Base-by-base conservation (phyloP, 78 protist genomes). In the Dictyostelium capitatum region DNA sequence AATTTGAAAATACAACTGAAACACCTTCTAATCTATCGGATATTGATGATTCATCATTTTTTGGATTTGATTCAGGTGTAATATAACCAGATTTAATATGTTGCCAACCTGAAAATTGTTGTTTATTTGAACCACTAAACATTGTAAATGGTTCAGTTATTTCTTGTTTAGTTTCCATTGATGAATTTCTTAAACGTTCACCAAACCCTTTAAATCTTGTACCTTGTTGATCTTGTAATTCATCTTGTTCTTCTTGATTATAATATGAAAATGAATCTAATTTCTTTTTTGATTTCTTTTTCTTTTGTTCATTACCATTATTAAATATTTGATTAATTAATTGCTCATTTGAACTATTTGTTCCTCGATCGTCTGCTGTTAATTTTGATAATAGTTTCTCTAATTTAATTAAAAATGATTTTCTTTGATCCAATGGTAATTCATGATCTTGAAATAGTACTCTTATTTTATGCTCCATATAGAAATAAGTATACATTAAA, bases 401-500 rank as follows among this genome's bases (percentile, higher is more conserved):
- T 5, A 85, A 48, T 1, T 85, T 28, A 59, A 53, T 32, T 9
- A 85, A 51, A 4, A 59, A 48, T 1, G 12, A 6, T 10, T 75
- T 85, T 53, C 64, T 85, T 10, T 54, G 17, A 1, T 73, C 62
- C 25, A 25, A n/a, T 9, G 82, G 28, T 19, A 74, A 12, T 28
- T 19, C 6, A 59, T 85, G 83, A 59, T 85, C 83, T 62, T 80
- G 48, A 59, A 85, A 85, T 30, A 85, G 48, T 5, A 85, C 83
- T 47, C 92, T 53, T 20, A 85, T 54, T 20, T 59, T 28, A 47
- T 85, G 92, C 8, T 85, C 92, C 92, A 85, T 85, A 23, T 54
- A 85, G n/a, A 85, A 85, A 65, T 48, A 85, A 2, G 92, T 85
- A 48, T 57, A 74, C 92, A 85, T 85, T 4, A 85, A 73, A 75